phyloP scores from a whole-genome alignment of 2,329 filamentous ascomycete genomes.

The Nectriaceae sp. region DNA sequence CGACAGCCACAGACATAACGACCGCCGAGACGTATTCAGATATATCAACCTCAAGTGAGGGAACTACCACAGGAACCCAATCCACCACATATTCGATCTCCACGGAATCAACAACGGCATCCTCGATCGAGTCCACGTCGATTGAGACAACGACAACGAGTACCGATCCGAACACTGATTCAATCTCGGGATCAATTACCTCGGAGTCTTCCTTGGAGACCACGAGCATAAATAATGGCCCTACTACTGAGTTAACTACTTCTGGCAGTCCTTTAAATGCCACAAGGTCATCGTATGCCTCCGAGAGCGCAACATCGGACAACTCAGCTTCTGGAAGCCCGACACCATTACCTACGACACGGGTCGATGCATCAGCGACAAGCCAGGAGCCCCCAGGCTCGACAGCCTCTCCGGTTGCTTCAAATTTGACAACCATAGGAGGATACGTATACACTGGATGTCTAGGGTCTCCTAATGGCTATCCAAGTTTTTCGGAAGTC shows the following conservation, averaged over 20 bases:
- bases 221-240: too few species aligned
- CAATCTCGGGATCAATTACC: too few species aligned
- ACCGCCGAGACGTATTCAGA: neutral
- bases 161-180: too few species aligned
- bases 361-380: neutral
- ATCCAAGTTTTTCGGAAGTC: conserved; percentile 14
- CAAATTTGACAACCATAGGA: conserved; percentile 10
- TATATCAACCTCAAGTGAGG: neutral
- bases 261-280: too few species aligned
- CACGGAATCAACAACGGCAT: neutral
- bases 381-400: neutral
- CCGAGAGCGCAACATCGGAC: too few species aligned
- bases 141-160: neutral
- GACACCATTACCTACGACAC: neutral
- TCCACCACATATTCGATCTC: neutral
- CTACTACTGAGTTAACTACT: too few species aligned
- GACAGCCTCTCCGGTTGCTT: neutral
- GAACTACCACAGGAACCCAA: neutral
- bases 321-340: neutral
- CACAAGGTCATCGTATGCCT: too few species aligned
- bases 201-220: too few species aligned
- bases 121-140: neutral
- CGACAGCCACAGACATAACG: neutral
- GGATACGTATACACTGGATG: conserved; percentile 13
- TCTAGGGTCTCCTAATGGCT: conserved; percentile 11